Percentiles rank a stretch among this genome's conserved stretches.
Evolutionary conservation across 148 eudicot genomes (phyloP).

Genomic region (Rhododendron simsii): DNA sequence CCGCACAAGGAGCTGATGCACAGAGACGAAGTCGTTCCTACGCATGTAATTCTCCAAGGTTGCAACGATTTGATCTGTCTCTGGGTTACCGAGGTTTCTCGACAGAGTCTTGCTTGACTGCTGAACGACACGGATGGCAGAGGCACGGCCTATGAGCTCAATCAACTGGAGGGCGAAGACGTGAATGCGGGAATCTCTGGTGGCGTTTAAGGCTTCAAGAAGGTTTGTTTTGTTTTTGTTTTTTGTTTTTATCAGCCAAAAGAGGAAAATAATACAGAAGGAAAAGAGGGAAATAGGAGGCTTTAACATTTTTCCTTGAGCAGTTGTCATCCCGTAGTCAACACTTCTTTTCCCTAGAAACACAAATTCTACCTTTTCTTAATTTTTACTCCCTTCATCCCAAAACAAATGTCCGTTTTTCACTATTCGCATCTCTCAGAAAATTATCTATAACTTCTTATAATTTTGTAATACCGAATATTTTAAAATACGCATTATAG

Average conservation of each 20-base stretch:
- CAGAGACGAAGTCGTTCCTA: neutral
- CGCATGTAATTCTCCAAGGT: constrained; percentile 42
- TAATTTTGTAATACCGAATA: no score
- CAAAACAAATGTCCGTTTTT: no score
- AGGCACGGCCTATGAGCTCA: constrained; percentile 37
- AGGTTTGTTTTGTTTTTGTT: constrained; percentile 10
- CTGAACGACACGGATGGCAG: constrained; percentile 39
- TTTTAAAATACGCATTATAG: no score
- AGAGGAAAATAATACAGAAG: neutral
- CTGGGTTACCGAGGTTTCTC: constrained; percentile 1
- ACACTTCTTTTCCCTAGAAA: no score
- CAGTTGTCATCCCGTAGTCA: neutral
- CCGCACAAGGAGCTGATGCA: constrained; percentile 36
- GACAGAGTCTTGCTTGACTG: constrained; percentile 11
- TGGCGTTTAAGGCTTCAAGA: constrained; percentile 26
- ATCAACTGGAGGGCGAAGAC: constrained; percentile 31
- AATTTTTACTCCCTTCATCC: no score
- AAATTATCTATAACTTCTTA: no score
- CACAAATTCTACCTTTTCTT: neutral
- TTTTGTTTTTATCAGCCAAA: neutral
- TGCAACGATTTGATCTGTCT: constrained; percentile 37
- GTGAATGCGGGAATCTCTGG: constrained; percentile 11
- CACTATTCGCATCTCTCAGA: no score
- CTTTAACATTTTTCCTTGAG: neutral
- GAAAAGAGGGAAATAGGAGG: neutral